These are phyloP conservation scores for Diaporthe destruens DNA, from an alignment of 2,329 filamentous ascomycete species.

Conservation along the genomic window DNA sequence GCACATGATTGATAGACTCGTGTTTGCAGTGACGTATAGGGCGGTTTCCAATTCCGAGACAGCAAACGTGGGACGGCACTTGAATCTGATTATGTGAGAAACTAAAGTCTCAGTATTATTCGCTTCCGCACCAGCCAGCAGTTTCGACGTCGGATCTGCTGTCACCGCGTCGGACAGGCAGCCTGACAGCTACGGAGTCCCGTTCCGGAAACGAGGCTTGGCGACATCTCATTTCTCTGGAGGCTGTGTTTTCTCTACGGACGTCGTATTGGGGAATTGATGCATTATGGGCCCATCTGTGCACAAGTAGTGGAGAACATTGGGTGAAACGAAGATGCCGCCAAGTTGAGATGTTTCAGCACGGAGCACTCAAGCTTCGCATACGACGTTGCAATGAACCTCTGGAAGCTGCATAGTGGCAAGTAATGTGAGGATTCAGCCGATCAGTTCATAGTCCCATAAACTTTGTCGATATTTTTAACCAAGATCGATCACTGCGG, in stretches of 20 bases:
- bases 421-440: background rate
- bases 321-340: slow-evolving; percentile 2
- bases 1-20: no score
- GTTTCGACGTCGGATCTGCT: no score
- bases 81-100: background rate
- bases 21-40: background rate
- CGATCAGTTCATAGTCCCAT: background rate
- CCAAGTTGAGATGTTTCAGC: slow-evolving; percentile 10
- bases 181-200: slow-evolving; percentile 12
- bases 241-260: background rate
- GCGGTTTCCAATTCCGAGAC: background rate
- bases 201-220: background rate
- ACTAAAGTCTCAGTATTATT: background rate
- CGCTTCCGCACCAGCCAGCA: no score
- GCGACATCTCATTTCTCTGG: background rate
- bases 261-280: slow-evolving; percentile 1
- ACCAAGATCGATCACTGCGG: background rate
- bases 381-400: background rate
- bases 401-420: background rate
- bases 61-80: background rate
- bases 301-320: background rate
- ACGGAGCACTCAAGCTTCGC: background rate
- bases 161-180: background rate
- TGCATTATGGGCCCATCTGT: background rate
- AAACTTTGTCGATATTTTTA: background rate